Base-by-base conservation (phyloP, 2,329 filamentous ascomycete genomes). In the Penicillium sumatraense region DNA sequence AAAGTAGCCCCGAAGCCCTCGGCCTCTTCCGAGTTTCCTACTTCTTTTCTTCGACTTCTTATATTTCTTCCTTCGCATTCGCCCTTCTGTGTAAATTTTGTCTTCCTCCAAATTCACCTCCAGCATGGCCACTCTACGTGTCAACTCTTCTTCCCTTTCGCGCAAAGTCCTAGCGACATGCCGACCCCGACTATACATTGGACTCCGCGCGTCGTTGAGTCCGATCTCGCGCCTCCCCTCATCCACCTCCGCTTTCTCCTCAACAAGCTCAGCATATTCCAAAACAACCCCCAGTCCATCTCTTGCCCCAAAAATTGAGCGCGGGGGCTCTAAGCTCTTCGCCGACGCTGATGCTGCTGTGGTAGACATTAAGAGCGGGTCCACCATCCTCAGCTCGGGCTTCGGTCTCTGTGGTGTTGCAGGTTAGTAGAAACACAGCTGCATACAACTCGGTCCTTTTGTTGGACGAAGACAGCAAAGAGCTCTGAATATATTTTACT, bases 401-500 rank as follows among this genome's bases (percentile, higher is more conserved):
- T 93, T 93, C 71, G 90, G 90, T n/a, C 82, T 93, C 11, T 93
- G 89, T 63, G 90, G 90, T 61, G 88, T 92, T 16, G 85, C 87
- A 51, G 84, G 85, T 86, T 75, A 51, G 77, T 66, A 10, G n/a
- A 24, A 5, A 18, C 10, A 24, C 38, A 23, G 5, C 20, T 3
- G 10, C n/a, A n/a, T n/a, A n/a, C n/a, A n/a, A n/a, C n/a, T n/a
- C n/a, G n/a, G n/a, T n/a, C n/a, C n/a, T n/a, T n/a, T n/a, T n/a
- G n/a, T n/a, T n/a, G n/a, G n/a, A n/a, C n/a, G n/a, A n/a, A n/a
- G n/a, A n/a, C n/a, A n/a, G n/a, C n/a, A n/a, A n/a, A n/a, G n/a
- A n/a, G n/a, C n/a, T n/a, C n/a, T n/a, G n/a, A n/a, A n/a, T n/a
- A 42, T 24, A 24, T 42, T 14, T 5, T 8, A 23, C 3, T 24